Evolutionary conservation across 371 early-diverging fungal genomes (phyloP), one percentile per base, ranked within the genome.

Genomic region (Syncephalastrum sp.): DNA sequence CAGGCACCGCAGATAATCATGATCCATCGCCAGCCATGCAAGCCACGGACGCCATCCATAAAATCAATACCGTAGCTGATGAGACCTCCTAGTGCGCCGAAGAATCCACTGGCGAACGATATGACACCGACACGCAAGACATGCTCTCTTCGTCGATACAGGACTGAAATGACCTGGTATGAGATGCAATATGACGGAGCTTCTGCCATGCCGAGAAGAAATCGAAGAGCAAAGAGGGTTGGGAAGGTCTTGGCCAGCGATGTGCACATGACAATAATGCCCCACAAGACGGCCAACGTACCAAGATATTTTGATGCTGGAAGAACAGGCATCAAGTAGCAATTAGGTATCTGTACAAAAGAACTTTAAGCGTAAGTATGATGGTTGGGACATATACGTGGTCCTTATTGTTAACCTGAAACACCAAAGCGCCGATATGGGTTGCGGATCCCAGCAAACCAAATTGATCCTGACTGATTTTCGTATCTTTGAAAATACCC

Each of bases 61-160:
- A 60, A 44, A 2, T 55, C 41, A 7, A 72, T 47, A 24, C 73
- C 73, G 43, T 61, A 60, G 1, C 69, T 62, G 41, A 67, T 59
- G 3, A 66, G 19, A 15, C 62, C 61, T 25, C 65, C 74, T 29
- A 71, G 41, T 0, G 69, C 61, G 8, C 63, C 59, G 0, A 65
- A 69, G 16, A 67, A 25, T 27, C 70, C 66, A 4, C 57, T 61
- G 19, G 64, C 46, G 21, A 70, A 54, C 5, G 57, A 52, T 12
- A 66, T 24, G 25, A 68, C 56, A 0, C 73, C 65, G 54, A 61
- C 57, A 23, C 61, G 56, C 6, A 24, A 17, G 0, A 67, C 50
- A 43, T 73, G 73, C 27, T 76, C 76, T 0, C 62, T 54, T 21
- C 71, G 69, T 42, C 75, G 65, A 47, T 75, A 76, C 0, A 70